phyloP scores from a whole-genome alignment of 352 stramenopile genomes.

The Globisporangium viniferum region DNA sequence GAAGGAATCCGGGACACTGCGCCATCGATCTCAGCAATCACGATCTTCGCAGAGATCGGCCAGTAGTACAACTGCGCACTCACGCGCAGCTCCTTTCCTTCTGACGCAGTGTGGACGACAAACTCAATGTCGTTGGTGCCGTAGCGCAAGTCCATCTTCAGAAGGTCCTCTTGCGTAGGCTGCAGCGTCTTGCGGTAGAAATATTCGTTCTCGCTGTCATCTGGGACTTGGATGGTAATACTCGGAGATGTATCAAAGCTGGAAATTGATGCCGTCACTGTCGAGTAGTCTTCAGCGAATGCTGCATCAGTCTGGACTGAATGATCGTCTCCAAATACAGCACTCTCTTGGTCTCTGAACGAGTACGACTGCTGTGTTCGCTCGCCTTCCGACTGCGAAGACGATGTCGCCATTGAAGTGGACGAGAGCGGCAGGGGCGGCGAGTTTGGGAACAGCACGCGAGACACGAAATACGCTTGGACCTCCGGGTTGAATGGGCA shows the following conservation, averaged over 20 bases:
- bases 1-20: constrained; percentile 52
- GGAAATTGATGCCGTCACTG: not conserved
- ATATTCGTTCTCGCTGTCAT: constrained; percentile 8
- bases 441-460: constrained; percentile 66
- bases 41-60: constrained; percentile 65
- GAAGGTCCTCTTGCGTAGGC: constrained; percentile 56
- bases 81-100: constrained; percentile 32
- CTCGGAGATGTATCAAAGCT: not conserved
- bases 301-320: constrained; percentile 3
- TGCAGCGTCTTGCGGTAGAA: constrained; percentile 65
- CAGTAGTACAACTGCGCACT: constrained; percentile 69
- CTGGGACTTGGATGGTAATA: not conserved
- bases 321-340: not conserved
- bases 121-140: constrained; percentile 78
- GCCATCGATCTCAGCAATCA: constrained; percentile 83
- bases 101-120: constrained; percentile 26
- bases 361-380: constrained; percentile 1
- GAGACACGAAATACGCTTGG: constrained; percentile 60
- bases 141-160: constrained; percentile 50
- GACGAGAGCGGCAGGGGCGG: constrained; percentile 31
- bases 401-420: not conserved
- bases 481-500: constrained; percentile 50
- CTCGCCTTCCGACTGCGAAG: constrained; percentile 1
- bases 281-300: not conserved
- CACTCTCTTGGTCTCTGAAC: not conserved